Evolutionary conservation across 176 grass and related monocot species (phyloP).

Genomic region (Chrysopogon serrulatus): DNA sequence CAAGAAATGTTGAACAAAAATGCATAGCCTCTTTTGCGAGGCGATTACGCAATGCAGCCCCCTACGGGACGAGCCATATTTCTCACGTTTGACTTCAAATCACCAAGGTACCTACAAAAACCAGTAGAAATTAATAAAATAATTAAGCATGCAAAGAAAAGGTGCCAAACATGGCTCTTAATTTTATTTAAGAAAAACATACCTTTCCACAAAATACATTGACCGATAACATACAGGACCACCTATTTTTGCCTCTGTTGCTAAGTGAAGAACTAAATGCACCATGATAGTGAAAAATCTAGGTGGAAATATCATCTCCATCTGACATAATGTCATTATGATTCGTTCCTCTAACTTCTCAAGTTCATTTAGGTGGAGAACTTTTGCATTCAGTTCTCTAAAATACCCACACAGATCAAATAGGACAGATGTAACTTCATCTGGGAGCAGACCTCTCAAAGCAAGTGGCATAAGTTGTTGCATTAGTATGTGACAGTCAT

Average conservation of each 20-base stretch:
- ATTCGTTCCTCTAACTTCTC: neutral
- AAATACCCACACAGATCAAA: neutral
- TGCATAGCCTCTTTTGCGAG: neutral
- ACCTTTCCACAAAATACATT: slow-evolving; percentile 8
- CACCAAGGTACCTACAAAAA: neutral
- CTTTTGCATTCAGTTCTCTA: neutral
- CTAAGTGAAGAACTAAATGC: slow-evolving; percentile 3
- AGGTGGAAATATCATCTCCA: neutral
- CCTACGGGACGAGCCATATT: neutral
- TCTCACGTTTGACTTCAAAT: neutral
- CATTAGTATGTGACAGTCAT: too few species aligned
- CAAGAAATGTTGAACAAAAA: neutral
- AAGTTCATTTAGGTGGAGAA: neutral
- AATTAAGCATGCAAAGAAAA: neutral
- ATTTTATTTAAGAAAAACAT: too few species aligned
- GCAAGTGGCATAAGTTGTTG: too few species aligned
- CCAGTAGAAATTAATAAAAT: neutral
- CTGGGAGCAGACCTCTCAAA: too few species aligned
- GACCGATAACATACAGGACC: neutral
- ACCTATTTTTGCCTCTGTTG: neutral
- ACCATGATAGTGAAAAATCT: neutral
- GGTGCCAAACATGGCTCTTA: neutral
- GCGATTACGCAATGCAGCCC: neutral
- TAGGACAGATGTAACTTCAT: too few species aligned
- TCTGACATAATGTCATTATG: neutral